phyloP scores from a whole-genome alignment of 768 basidiomycete genomes.

The Rhodotorula taiwanensis region DNA sequence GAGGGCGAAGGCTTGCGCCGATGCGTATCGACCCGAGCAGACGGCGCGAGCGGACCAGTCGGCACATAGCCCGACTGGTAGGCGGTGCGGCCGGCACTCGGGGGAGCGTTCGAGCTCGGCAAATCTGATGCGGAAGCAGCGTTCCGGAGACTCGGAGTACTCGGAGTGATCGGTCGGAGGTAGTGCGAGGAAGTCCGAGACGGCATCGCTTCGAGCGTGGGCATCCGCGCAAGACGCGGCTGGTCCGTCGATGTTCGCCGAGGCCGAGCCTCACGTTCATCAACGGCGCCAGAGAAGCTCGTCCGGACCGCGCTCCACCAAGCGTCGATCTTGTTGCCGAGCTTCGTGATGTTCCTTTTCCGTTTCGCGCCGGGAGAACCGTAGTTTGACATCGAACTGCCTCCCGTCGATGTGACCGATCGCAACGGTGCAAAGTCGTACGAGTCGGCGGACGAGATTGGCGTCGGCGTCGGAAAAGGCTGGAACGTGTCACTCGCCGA shows the following conservation, averaged over 20 bases:
- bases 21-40: slow-evolving; percentile 23
- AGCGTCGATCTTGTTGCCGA: slow-evolving; percentile 40
- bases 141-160: slow-evolving; percentile 22
- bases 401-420: slow-evolving; percentile 3
- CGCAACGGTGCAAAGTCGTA: slow-evolving; percentile 14
- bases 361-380: slow-evolving; percentile 31
- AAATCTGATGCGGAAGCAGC: slow-evolving; percentile 35
- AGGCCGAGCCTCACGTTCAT: slow-evolving; percentile 19
- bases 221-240: not conserved
- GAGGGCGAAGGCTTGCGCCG: slow-evolving; percentile 4
- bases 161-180: slow-evolving; percentile 10
- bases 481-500: slow-evolving; percentile 15
- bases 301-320: slow-evolving; percentile 41
- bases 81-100: not conserved
- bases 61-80: slow-evolving; percentile 8
- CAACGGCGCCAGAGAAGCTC: slow-evolving; percentile 25
- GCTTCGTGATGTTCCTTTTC: slow-evolving; percentile 32
- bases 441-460: slow-evolving; percentile 12
- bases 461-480: slow-evolving; percentile 26
- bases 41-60: slow-evolving; percentile 36
- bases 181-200: slow-evolving; percentile 34
- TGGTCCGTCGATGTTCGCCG: slow-evolving; percentile 28
- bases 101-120: not conserved
- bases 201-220: slow-evolving; percentile 14
- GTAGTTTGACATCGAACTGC: not conserved